A percentile compares a stretch with the other conserved stretches of the same genome.
Conservation (phyloP, 164 flowering plant genomes). For the Piper betle region DNA sequence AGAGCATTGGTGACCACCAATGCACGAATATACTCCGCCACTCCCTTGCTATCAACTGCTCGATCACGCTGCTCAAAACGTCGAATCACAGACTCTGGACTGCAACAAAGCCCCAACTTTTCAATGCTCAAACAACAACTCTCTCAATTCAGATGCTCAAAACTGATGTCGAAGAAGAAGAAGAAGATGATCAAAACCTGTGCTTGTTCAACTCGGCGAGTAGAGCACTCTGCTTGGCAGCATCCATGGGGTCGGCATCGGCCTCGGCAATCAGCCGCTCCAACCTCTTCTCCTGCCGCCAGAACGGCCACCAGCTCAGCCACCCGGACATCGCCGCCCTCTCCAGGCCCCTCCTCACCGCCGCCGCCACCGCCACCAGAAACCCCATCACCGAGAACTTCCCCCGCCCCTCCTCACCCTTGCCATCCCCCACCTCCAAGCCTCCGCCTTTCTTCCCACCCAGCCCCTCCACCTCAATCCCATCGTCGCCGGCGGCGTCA, state of each 20-base stretch:
- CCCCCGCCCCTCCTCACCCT: slow-evolving; percentile 3
- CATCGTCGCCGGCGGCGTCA: slow-evolving; percentile 7
- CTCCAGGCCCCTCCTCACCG: slow-evolving; percentile 30
- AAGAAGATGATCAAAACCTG: slow-evolving; percentile 24
- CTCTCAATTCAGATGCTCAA: background rate
- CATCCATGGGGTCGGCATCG: slow-evolving; percentile 72
- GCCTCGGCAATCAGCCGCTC: slow-evolving; percentile 68
- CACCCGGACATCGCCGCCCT: slow-evolving; percentile 30
- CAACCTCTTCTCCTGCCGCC: slow-evolving; percentile 66
- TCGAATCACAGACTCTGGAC: slow-evolving; percentile 85
- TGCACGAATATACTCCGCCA: slow-evolving; percentile 90
- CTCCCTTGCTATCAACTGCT: slow-evolving; percentile 86
- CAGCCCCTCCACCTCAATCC: slow-evolving; percentile 3
- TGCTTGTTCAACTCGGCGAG: slow-evolving; percentile 84
- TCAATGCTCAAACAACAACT: background rate
- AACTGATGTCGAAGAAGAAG: background rate
- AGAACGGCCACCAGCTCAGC: slow-evolving; percentile 78
- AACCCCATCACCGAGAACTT: slow-evolving; percentile 38
- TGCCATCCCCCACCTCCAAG: slow-evolving; percentile 2
- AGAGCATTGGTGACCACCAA: slow-evolving; percentile 80
- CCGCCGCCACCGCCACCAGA: slow-evolving; percentile 45
- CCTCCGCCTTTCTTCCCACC: background rate
- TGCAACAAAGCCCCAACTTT: slow-evolving; percentile 13
- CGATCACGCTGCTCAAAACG: slow-evolving; percentile 83
- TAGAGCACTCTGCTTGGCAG: slow-evolving; percentile 50